Evolutionary conservation across 108 stramenopile species (phyloP), one percentile per base, ranked within the genome.

Genomic region (Conticribra guillardii): DNA sequence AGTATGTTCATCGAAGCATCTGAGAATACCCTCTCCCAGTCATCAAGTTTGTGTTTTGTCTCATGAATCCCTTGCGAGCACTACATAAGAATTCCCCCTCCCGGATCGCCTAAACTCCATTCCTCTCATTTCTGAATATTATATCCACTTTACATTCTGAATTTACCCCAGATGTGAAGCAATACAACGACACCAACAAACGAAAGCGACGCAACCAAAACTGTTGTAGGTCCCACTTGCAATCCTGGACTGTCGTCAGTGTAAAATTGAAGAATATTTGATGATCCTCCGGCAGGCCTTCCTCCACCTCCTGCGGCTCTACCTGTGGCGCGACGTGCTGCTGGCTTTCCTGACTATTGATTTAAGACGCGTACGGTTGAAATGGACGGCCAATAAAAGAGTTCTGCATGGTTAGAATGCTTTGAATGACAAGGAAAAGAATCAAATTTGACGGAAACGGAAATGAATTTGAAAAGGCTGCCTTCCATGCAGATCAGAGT

Each of bases 161-260:
- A 92, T 76, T 95, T 97, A 53, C 96, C 96, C 86, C 88, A 86
- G 79, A 97, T 95, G 62, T 97, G 96, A 47, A 97, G 82, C 63
- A 97, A 69, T 26, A 97, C 96, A 17, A 97, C 96, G 22, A 94
- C 67, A 26, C 96, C 96, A 19, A 97, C 94, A 81, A 97, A 97
- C 24, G 80, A 84, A 21, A 95, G 74, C 44, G 82, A 84, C 14
- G 90, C 88, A 3, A 95, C 84, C 83, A 97, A 82, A 22, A 97
- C 96, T 2, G 89, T 94, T 33, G 92, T 97, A 8, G 96, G 96
- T 63, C 92, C 93, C 32, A 97, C 90, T 74, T 97, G 94, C 71
- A 97, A 67, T 49, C 96, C 96, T 4, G 96, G 96, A 44, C 91
- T 91, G 69, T 97, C 96, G 59, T 97, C 96, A 7, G 92, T 89